Percentiles rank a stretch among this genome's conserved stretches.
These are phyloP conservation scores for Exophiala viscosa DNA, from an alignment of 2,329 filamentous ascomycete species.

Conservation along the genomic window DNA sequence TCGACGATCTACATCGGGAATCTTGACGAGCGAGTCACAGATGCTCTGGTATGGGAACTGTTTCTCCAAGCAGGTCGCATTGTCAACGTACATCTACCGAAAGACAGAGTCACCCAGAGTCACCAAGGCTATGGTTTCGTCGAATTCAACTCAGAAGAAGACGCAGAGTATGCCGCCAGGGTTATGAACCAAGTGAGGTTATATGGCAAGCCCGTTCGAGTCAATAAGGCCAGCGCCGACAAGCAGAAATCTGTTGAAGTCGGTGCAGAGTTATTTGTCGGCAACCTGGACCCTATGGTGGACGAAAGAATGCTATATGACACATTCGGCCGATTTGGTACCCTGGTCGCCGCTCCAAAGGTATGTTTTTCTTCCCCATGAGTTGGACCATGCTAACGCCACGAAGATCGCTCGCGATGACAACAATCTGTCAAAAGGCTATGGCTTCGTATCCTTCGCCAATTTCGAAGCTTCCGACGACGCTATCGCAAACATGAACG, in stretches of 20 bases:
- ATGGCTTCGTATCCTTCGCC: constrained; percentile 90
- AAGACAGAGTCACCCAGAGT: constrained; percentile 93
- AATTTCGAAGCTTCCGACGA: constrained; percentile 92
- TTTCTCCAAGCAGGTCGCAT: constrained; percentile 98
- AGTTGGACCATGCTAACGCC: constrained; percentile 28
- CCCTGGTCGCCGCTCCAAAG: constrained; percentile 78
- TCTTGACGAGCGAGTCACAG: constrained; percentile 91
- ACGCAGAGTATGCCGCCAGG: constrained; percentile 93
- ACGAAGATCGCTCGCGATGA: constrained; percentile 73
- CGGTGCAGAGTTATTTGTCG: constrained; percentile 93
- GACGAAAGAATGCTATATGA: constrained; percentile 96
- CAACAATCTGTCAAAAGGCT: constrained; percentile 83
- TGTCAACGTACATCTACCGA: constrained; percentile 95
- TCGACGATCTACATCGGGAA: constrained; percentile 98
- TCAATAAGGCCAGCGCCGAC: constrained; percentile 91
- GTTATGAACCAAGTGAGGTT: constrained; percentile 95
- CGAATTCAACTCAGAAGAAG: constrained; percentile 91
- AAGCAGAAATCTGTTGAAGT: constrained; percentile 92
- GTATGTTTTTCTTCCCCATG: constrained; percentile 43
- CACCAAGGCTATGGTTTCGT: constrained; percentile 99
- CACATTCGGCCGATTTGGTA: constrained; percentile 88
- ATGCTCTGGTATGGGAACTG: constrained; percentile 90
- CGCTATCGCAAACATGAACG: constrained; percentile 87
- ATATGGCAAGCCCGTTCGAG: constrained; percentile 89
- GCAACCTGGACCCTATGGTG: constrained; percentile 89